A percentile compares a stretch with the other conserved stretches of the same genome.
phyloP scores from a whole-genome alignment of 768 basidiomycete species.

The Exidia glandulosa region DNA sequence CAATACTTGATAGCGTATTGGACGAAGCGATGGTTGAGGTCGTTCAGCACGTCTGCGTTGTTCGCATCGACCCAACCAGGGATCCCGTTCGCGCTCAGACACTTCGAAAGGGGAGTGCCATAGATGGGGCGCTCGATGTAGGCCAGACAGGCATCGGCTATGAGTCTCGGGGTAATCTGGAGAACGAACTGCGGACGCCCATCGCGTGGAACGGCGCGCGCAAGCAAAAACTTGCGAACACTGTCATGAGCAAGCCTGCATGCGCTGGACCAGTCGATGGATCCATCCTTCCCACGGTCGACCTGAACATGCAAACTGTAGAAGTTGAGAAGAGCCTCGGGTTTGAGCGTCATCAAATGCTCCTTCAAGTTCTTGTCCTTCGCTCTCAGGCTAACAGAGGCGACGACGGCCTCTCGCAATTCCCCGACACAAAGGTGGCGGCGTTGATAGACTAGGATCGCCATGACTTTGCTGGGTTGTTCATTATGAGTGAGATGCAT shows the following conservation, averaged over 20 bases:
- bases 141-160: conserved; percentile 15
- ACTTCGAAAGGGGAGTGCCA: conserved; percentile 9
- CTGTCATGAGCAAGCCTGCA: conserved; percentile 21
- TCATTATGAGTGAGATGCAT: too few species aligned
- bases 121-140: conserved; percentile 17
- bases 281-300: background rate
- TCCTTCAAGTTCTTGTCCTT: background rate
- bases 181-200: conserved; percentile 1
- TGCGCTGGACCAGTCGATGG: background rate
- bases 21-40: conserved; percentile 15
- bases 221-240: conserved; percentile 15
- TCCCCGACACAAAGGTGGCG: conserved; percentile 18
- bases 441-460: conserved; percentile 18
- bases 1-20: conserved; percentile 23
- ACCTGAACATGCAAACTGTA: background rate
- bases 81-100: background rate
- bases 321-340: too few species aligned
- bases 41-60: conserved; percentile 11
- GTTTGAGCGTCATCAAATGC: too few species aligned
- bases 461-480: conserved; percentile 19
- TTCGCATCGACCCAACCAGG: conserved; percentile 15
- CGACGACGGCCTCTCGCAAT: conserved; percentile 15
- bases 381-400: too few species aligned
- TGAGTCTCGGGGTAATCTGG: conserved; percentile 8
- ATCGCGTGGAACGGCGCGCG: conserved; percentile 9